Conservation (phyloP, 2,329 filamentous ascomycete species). For the Phaeoacremonium minimum region DNA sequence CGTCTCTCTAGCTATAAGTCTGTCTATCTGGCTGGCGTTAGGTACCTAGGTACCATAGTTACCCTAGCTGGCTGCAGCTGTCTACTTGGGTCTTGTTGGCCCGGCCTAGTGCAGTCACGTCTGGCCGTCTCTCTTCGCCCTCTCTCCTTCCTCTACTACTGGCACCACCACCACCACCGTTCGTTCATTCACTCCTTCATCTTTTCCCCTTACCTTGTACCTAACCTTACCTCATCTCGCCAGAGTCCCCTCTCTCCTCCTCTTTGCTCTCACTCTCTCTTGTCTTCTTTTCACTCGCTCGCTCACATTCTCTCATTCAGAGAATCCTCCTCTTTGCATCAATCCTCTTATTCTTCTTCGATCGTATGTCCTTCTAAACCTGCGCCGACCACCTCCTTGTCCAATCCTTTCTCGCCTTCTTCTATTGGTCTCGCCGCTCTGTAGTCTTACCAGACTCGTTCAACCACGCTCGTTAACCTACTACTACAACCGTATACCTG, state of each 20-base stretch:
- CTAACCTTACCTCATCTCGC: conserved; percentile 1
- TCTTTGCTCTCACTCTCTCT: conserved; percentile 1
- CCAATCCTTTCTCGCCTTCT: conserved; percentile 3
- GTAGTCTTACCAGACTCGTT: background rate
- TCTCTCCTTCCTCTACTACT: conserved; percentile 1
- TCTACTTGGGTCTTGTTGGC: too few relatives aligned
- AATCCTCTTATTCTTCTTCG: conserved; percentile 11
- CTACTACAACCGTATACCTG: too few relatives aligned
- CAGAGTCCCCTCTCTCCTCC: background rate
- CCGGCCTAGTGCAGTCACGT: too few relatives aligned
- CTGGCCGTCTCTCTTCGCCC: too few relatives aligned
- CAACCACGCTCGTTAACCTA: conserved; percentile 1
- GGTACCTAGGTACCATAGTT: too few relatives aligned
- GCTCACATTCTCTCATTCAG: conserved; percentile 2
- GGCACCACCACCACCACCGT: background rate
- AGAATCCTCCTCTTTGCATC: background rate
- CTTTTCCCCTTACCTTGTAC: background rate
- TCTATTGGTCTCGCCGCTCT: background rate
- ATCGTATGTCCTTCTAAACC: conserved; percentile 10
- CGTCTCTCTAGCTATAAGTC: too few relatives aligned
- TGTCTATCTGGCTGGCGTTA: too few relatives aligned
- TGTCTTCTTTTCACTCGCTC: conserved; percentile 16
- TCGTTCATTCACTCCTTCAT: background rate
- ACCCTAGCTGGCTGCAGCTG: too few relatives aligned
- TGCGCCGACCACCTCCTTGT: background rate